These are phyloP conservation scores for Xylaria grammica DNA, from an alignment of 495 filamentous ascomycete species.

Conservation along the genomic window DNA sequence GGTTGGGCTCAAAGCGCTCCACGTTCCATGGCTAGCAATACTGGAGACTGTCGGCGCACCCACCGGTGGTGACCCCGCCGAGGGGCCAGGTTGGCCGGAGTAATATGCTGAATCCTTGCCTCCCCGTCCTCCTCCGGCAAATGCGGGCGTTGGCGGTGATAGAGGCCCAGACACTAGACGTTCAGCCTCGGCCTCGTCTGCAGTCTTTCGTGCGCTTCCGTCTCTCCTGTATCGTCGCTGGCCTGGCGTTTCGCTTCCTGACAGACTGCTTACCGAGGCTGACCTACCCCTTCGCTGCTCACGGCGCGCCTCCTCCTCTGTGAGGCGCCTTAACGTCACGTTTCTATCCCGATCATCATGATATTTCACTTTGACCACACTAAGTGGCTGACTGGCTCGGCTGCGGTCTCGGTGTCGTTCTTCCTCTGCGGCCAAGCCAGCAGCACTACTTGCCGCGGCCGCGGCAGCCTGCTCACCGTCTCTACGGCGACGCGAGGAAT, in stretches of 20 bases:
- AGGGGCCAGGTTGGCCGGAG: constrained; percentile 52
- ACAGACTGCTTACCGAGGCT: constrained; percentile 55
- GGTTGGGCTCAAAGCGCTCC: constrained; percentile 46
- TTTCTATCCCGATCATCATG: constrained; percentile 75
- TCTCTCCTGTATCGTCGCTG: constrained; percentile 52
- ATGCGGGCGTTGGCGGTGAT: constrained; percentile 53
- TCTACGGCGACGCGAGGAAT: constrained; percentile 43
- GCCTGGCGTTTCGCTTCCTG: constrained; percentile 49
- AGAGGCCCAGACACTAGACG: constrained; percentile 43
- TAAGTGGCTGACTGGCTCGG: constrained; percentile 66
- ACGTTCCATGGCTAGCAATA: constrained; percentile 47
- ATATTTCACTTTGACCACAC: constrained; percentile 81
- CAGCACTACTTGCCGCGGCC: constrained; percentile 42
- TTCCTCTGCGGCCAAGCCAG: constrained; percentile 32
- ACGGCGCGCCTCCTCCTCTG: constrained; percentile 74
- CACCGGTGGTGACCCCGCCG: constrained; percentile 32
- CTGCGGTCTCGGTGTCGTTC: constrained; percentile 42
- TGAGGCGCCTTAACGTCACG: constrained; percentile 79
- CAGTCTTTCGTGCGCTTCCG: constrained; percentile 43
- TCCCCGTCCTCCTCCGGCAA: constrained; percentile 45
- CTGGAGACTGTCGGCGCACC: constrained; percentile 48
- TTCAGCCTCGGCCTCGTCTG: constrained; percentile 47
- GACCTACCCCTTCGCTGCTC: constrained; percentile 40
- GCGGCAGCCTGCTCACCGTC: constrained; percentile 50
- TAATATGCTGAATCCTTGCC: constrained; percentile 62